Percentiles rank a stretch among this genome's conserved stretches.
phyloP scores from a whole-genome alignment of 257 asterid species.

The Penstemon davidsonii region DNA sequence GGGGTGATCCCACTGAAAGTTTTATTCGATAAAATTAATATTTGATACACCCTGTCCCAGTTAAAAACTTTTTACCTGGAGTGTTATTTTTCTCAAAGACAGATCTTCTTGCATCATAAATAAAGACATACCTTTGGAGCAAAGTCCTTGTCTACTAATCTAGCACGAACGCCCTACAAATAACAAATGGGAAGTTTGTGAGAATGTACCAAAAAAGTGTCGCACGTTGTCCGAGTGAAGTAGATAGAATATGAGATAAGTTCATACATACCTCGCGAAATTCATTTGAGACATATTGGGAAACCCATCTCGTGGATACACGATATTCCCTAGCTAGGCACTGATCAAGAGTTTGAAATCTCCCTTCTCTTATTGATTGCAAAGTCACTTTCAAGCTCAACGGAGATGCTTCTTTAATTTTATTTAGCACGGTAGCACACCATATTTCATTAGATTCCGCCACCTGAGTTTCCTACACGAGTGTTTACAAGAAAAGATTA shows the following conservation, averaged over 20 bases:
- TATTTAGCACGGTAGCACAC: slow-evolving; percentile 42
- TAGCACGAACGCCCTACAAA: slow-evolving; percentile 86
- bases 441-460: slow-evolving; percentile 52
- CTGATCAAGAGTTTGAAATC: slow-evolving; percentile 89
- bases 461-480: slow-evolving; percentile 61
- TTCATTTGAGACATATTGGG: slow-evolving; percentile 61
- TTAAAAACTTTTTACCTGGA: background rate
- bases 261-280: slow-evolving; percentile 78
- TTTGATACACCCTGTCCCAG: background rate
- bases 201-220: background rate
- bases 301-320: slow-evolving; percentile 65
- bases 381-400: slow-evolving; percentile 89
- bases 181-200: slow-evolving; percentile 3
- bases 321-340: slow-evolving; percentile 87
- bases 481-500: background rate
- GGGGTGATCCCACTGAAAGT: slow-evolving; percentile 73
- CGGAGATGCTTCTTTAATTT: slow-evolving; percentile 84
- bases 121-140: slow-evolving; percentile 73
- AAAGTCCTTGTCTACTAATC: slow-evolving; percentile 91
- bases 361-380: slow-evolving; percentile 96
- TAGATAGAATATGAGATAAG: background rate
- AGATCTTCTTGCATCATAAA: background rate
- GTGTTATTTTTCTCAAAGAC: background rate
- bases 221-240: background rate
- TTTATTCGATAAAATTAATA: background rate